Base-by-base conservation (phyloP, 2,329 filamentous ascomycete species). In the Chlorencoelia australis region DNA sequence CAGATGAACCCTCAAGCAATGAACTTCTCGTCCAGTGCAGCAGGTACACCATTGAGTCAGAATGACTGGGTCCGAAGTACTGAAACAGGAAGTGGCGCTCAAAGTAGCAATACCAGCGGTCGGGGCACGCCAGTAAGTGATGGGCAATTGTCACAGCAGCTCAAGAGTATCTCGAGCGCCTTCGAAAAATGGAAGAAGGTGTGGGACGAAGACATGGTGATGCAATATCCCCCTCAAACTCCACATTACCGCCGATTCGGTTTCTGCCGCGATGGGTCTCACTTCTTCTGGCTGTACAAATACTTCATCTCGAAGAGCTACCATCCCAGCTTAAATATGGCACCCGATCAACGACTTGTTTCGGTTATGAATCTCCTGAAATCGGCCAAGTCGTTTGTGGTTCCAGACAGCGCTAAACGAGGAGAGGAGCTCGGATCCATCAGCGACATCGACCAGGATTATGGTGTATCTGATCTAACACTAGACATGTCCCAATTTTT, bases 401-500 rank as follows among this genome's bases (percentile, higher is more conserved):
- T 70, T 47, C 68, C 71, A 15, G 79, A 83, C 49, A 74, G 72
- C n/a, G 68, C 69, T 25, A 67, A 70, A 30, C 68, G 75, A 46
- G 79, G 79, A 16, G 74, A 82, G 49, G 75, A 81, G 47, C 61
- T 79, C 39, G 79, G 79, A 45, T 80, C 76, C 20, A 69, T 84
- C 18, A 75, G 71, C 45, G 72, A 79, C 37, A 79, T 84, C 44
- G 75, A 82, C 52, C 72, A 77, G 44, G 68, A 72, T 40, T 84
- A 78, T 53, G 79, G 75, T 5, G 62, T 73, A 26, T 64, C 65
- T 45, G 70, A 80, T 54, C 64, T 81, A 47, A 81, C 75, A 6
- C 64, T 84, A 42, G 73, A 84, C 58, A 82, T 84, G 78, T 74
- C 75, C 52, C 67, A 76, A 49, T 65, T 86, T 33, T 84, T 85